Evolutionary conservation across 208 protist genomes (phyloP).

Genomic region (Crithidia brevicula): DNA sequence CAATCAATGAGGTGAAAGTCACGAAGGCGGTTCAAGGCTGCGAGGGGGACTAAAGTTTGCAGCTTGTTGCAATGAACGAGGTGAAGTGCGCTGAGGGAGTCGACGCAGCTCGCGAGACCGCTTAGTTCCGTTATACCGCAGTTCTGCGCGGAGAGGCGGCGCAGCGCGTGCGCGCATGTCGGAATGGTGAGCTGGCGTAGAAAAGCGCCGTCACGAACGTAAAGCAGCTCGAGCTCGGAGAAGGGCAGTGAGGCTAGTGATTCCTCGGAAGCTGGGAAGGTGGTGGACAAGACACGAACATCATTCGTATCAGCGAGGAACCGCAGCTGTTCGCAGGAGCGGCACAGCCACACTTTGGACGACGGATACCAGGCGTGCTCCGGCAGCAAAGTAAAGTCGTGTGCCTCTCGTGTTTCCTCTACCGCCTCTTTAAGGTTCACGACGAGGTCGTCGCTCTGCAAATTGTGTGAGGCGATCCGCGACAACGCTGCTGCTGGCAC

Average conservation of each 20-base stretch:
- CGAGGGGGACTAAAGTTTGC: background rate
- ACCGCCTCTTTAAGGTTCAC: conserved; percentile 1
- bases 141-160: background rate
- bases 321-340: background rate
- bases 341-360: background rate
- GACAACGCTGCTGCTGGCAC: background rate
- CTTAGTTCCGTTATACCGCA: background rate
- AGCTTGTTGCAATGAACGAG: background rate
- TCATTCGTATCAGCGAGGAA: background rate
- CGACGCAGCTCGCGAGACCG: background rate
- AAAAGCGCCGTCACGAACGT: background rate
- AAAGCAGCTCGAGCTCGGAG: conserved; percentile 5
- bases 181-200: background rate
- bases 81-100: conserved; percentile 1
- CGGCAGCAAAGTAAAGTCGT: background rate
- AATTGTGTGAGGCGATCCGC: background rate
- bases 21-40: conserved; percentile 7
- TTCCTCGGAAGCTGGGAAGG: background rate
- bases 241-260: background rate
- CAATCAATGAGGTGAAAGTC: conserved; percentile 19
- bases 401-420: background rate
- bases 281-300: background rate
- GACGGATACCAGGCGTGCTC: background rate
- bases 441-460: background rate
- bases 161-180: background rate